Evolutionary conservation across 345 rosid species (phyloP), one percentile per base, ranked within the genome.

Genomic region (Aethionema arabicum): DNA sequence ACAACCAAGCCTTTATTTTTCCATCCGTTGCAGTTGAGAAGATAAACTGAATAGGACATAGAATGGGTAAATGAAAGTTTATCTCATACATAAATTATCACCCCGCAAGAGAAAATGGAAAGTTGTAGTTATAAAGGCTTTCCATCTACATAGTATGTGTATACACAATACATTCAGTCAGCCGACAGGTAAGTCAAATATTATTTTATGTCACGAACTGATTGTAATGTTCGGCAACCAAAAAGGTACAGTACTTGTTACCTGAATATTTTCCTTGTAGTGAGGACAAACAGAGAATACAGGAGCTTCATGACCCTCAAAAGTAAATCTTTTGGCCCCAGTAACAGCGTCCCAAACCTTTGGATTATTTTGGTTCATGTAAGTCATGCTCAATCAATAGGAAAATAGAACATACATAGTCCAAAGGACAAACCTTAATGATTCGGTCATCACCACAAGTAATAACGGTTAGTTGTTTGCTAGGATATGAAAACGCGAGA

Each of bases 271-370:
- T 70, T 80, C 95, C 77, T 82, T 90, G 73, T 80, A 80, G 69
- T 90, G 97, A 63, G 97, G 95, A 47, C 92, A 85, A 43, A 90
- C 71, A 47, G 90, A 90, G 69, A 76, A 83, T 7, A 90, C 90
- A 72, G 97, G 85, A 59, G 97, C 85, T 70, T 90, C 95, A 77
- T 90, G 95, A 69, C 95, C 95, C 77, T 79, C 83, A 65, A 90
- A 87, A 56, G 70, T 67, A 62, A 64, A 78, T 75, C 65, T 80
- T 59, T 64, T 75, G 41, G 33, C 39, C 52, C 95, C 97, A 2
- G 87, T 76, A 42, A 62, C 68, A 32, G 87, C 83, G 76, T 90
- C 95, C 97, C 97, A 90, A 44, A 90, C 97, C 97, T 87, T 76
- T 66, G 66, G 42, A 71, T 58, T 48, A 21, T 32, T 31, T 31